phyloP scores from a whole-genome alignment of 352 stramenopile genomes.

The Globisporangium iwayamae region DNA sequence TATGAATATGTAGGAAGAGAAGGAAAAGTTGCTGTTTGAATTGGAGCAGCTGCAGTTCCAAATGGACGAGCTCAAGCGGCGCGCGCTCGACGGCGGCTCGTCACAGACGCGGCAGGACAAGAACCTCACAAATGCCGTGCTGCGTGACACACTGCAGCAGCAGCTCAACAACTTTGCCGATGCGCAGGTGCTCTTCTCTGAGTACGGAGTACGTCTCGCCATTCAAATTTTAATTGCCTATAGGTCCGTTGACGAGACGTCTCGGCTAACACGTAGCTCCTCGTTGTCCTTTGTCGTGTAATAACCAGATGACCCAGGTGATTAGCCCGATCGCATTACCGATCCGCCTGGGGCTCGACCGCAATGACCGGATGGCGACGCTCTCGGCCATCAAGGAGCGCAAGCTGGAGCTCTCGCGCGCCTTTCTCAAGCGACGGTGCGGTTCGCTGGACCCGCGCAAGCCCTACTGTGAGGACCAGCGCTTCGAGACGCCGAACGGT shows the following conservation, averaged over 20 bases:
- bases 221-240: conserved; percentile 14
- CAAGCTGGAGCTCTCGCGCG: conserved; percentile 23
- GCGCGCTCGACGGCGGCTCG: conserved; percentile 12
- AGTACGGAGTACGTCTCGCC: conserved; percentile 17
- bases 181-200: conserved; percentile 26
- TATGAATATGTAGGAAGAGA: conserved; percentile 29
- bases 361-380: conserved; percentile 1
- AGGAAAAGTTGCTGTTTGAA: conserved; percentile 24
- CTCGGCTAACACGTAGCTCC: neutral
- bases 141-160: conserved; percentile 25
- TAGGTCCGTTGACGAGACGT: neutral
- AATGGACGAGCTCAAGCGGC: conserved; percentile 34
- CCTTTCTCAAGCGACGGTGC: conserved; percentile 24
- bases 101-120: conserved; percentile 15
- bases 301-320: conserved; percentile 14
- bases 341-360: conserved; percentile 4
- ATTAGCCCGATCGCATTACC: conserved; percentile 9
- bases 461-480: conserved; percentile 26
- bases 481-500: conserved; percentile 38
- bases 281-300: no score
- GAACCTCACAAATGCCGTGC: conserved; percentile 12
- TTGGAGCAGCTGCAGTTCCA: conserved; percentile 28
- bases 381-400: conserved; percentile 21
- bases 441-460: conserved; percentile 20
- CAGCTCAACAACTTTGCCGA: conserved; percentile 29